These are phyloP conservation scores for Lablab purpureus DNA, from an alignment of 306 rosid species.

Conservation along the genomic window DNA sequence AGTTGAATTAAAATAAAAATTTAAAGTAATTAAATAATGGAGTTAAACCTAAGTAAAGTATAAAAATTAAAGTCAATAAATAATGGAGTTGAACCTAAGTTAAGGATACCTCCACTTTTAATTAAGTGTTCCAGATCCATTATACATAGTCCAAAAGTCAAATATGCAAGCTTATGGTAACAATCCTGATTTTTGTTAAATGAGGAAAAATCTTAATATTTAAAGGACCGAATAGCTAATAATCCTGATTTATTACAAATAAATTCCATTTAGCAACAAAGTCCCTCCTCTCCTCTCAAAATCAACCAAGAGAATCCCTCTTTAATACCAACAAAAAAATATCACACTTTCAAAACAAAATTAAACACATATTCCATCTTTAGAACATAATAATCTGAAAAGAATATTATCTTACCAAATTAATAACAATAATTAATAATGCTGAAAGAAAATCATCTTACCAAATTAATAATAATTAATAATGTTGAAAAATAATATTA, in stretches of 20 bases:
- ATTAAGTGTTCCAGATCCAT: not conserved
- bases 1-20: not conserved
- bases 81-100: constrained; percentile 7
- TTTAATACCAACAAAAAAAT: not conserved
- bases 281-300: no score
- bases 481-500: no score
- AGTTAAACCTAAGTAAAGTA: not conserved
- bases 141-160: not conserved
- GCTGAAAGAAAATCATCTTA: no score
- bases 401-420: not conserved
- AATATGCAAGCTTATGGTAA: not conserved
- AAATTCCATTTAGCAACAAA: not conserved
- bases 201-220: not conserved
- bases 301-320: not conserved
- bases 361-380: not conserved
- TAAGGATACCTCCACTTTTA: not conserved
- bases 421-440: no score
- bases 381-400: not conserved
- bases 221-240: not conserved
- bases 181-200: not conserved
- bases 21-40: not conserved
- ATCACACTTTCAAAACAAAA: not conserved
- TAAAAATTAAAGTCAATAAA: not conserved
- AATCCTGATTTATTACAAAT: not conserved
- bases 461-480: no score